Evolutionary conservation across 441 rosid species (phyloP).

Genomic region (Populus hybrid): DNA sequence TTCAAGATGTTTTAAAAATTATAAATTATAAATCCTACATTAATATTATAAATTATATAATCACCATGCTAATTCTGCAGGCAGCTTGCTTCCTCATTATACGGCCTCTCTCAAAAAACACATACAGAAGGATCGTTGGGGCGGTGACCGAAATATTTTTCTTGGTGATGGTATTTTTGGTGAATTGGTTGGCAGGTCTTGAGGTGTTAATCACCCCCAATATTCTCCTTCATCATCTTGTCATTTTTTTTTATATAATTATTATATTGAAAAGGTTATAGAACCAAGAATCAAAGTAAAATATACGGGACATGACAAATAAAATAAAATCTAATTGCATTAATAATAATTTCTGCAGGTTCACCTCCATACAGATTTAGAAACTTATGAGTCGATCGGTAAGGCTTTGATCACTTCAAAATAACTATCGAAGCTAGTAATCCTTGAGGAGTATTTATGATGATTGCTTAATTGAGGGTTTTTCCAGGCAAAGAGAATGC

Average conservation of each 20-base stretch:
- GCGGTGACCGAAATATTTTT: background rate
- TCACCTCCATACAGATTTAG: background rate
- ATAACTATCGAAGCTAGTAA: background rate
- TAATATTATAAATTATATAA: no score
- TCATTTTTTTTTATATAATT: no score
- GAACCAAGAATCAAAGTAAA: no score
- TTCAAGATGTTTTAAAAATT: no score
- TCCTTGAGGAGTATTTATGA: background rate
- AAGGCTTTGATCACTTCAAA: background rate
- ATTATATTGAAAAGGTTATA: no score
- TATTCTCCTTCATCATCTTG: no score
- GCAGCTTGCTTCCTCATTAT: background rate
- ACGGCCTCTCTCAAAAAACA: background rate
- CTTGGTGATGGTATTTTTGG: background rate
- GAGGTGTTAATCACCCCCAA: background rate
- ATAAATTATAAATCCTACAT: no score
- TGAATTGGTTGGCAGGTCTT: background rate
- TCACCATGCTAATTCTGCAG: background rate
- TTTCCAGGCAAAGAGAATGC: background rate
- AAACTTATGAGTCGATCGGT: background rate
- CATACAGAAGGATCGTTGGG: background rate
- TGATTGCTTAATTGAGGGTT: background rate
- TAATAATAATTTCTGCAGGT: background rate
- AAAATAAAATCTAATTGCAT: no score
- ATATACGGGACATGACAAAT: no score